These are phyloP conservation scores for Monascus purpureus DNA, from an alignment of 495 filamentous ascomycete species.

Conservation along the genomic window DNA sequence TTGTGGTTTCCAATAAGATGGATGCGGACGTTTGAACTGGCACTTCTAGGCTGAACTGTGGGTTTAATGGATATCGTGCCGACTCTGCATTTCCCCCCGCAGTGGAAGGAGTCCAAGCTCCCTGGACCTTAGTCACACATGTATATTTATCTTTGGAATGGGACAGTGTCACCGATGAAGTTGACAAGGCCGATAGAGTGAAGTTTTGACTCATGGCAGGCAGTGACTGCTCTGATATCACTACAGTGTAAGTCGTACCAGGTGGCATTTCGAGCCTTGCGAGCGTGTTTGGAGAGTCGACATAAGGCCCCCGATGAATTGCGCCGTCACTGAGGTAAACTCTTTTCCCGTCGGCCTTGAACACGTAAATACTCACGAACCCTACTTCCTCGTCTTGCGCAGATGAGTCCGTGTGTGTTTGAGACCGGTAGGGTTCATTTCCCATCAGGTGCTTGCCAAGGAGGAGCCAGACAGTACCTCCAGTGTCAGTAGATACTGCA, in stretches of 20 bases:
- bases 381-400: slow-evolving; percentile 36
- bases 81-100: slow-evolving; percentile 75
- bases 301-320: slow-evolving; percentile 60
- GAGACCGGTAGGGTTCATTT: slow-evolving; percentile 4
- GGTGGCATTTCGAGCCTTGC: slow-evolving; percentile 55
- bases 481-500: slow-evolving; percentile 40
- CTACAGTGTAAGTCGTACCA: slow-evolving; percentile 54
- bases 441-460: slow-evolving; percentile 67
- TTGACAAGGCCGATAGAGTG: slow-evolving; percentile 70
- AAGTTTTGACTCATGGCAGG: slow-evolving; percentile 58
- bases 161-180: slow-evolving; percentile 39
- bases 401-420: slow-evolving; percentile 5
- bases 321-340: slow-evolving; percentile 58
- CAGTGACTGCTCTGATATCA: slow-evolving; percentile 65
- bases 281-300: slow-evolving; percentile 87
- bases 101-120: slow-evolving; percentile 61
- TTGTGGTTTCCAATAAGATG: slow-evolving; percentile 61
- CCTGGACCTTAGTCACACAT: slow-evolving; percentile 36
- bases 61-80: slow-evolving; percentile 63
- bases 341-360: slow-evolving; percentile 53
- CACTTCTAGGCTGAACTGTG: slow-evolving; percentile 62
- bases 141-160: slow-evolving; percentile 44
- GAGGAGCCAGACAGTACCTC: slow-evolving; percentile 66
- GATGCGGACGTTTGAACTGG: slow-evolving; percentile 41
- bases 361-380: slow-evolving; percentile 80